Conservation (phyloP, 176 grass and related monocot species). For the Ananas comosus region DNA sequence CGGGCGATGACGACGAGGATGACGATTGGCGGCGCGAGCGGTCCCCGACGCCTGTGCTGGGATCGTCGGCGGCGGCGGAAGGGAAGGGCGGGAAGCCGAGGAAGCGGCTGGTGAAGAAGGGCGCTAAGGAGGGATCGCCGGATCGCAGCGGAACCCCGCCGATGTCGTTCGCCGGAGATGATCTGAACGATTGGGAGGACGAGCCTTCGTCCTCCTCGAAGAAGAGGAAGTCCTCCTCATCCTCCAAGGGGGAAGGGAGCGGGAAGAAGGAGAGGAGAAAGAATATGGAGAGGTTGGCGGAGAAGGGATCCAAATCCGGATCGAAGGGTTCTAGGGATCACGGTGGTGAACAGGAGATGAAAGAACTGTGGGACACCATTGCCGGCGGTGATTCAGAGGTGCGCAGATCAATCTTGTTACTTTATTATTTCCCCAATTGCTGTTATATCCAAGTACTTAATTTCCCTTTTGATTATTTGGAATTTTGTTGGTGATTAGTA, state of each 20-base stretch:
- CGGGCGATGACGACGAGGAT: slow-evolving; percentile 40
- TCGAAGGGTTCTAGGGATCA: slow-evolving; percentile 12
- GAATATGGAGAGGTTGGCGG: slow-evolving; percentile 30
- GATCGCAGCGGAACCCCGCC: not conserved
- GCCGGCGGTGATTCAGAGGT: slow-evolving; percentile 68
- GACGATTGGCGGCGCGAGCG: slow-evolving; percentile 50
- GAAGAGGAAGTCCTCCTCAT: slow-evolving; percentile 40
- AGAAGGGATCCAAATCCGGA: slow-evolving; percentile 18
- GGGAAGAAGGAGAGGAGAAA: slow-evolving; percentile 30
- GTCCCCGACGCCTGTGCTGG: slow-evolving; percentile 62
- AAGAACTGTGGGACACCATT: slow-evolving; percentile 82
- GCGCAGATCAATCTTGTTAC: not conserved
- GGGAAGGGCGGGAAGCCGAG: slow-evolving; percentile 33
- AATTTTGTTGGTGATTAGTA: not conserved
- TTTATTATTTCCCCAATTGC: not conserved
- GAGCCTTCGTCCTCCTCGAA: slow-evolving; percentile 1
- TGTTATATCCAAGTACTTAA: not conserved
- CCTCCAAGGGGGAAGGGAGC: slow-evolving; percentile 25
- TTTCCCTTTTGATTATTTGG: not conserved
- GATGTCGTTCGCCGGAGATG: slow-evolving; percentile 21
- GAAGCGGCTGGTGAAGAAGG: slow-evolving; percentile 79
- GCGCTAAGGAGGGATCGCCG: slow-evolving; percentile 15
- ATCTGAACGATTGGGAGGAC: slow-evolving; percentile 47
- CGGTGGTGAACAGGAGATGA: slow-evolving; percentile 53
- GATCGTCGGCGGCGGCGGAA: slow-evolving; percentile 17